A percentile compares a stretch with the other conserved stretches of the same genome.
Evolutionary conservation across 805 yeast genomes (phyloP).

Genomic region (Lipomyces sp.): DNA sequence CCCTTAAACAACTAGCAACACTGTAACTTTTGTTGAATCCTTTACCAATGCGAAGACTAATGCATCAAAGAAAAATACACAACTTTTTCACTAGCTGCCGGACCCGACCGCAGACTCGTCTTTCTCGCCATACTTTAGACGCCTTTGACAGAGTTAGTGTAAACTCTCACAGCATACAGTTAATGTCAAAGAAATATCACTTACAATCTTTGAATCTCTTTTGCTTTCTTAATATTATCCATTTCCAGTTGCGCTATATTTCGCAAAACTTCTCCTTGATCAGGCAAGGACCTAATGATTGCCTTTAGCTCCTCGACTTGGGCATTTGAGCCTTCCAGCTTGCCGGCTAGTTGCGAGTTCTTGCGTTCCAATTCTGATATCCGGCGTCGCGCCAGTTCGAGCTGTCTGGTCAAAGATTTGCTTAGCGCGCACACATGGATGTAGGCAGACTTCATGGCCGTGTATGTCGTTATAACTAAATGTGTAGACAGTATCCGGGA

Average conservation of each 20-base stretch:
- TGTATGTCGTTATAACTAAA: conserved; percentile 41
- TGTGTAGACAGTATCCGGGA: conserved; percentile 38
- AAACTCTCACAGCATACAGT: background rate
- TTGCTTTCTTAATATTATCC: conserved; percentile 18
- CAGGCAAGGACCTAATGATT: conserved; percentile 28
- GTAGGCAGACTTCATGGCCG: conserved; percentile 41
- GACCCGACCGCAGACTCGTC: background rate
- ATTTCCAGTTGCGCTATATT: conserved; percentile 21
- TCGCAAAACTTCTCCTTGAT: conserved; percentile 25
- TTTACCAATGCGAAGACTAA: background rate
- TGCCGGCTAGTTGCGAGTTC: conserved; percentile 1
- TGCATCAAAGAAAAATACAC: background rate
- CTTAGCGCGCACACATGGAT: conserved; percentile 38
- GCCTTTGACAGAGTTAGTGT: background rate
- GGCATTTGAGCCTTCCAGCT: conserved; percentile 9
- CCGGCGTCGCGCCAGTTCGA: conserved; percentile 16
- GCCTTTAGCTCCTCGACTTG: conserved; percentile 24
- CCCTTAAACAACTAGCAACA: too few species aligned
- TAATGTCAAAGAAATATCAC: background rate
- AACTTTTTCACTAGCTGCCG: background rate
- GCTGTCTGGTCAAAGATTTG: conserved; percentile 16
- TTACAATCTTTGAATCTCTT: conserved; percentile 24
- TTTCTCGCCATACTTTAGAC: background rate
- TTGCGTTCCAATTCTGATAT: conserved; percentile 16
- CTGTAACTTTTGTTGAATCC: too few species aligned